Percentiles rank a stretch among this genome's conserved stretches.
These are phyloP conservation scores for Inonotus obliquus DNA, from an alignment of 1,284 basidiomycete species.

Conservation along the genomic window DNA sequence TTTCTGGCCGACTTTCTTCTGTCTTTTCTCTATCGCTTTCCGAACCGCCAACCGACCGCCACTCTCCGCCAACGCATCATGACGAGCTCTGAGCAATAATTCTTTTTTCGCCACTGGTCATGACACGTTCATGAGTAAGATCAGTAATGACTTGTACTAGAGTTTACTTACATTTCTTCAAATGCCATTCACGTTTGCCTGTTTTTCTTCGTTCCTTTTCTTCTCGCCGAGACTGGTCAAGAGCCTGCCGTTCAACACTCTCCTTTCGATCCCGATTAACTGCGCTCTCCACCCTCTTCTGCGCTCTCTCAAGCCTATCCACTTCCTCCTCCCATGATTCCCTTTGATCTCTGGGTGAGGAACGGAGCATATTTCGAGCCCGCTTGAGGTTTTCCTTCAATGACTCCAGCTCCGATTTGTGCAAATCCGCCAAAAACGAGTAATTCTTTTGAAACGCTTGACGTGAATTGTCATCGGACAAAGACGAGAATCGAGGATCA, in stretches of 20 bases:
- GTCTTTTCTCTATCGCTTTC: slow-evolving; percentile 84
- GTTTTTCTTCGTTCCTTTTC: slow-evolving; percentile 70
- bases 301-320: slow-evolving; percentile 66
- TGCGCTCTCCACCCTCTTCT: slow-evolving; percentile 74
- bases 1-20: slow-evolving; percentile 83
- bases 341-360: slow-evolving; percentile 62
- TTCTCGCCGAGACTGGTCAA: slow-evolving; percentile 55
- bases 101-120: slow-evolving; percentile 70
- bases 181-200: slow-evolving; percentile 83
- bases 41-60: slow-evolving; percentile 81
- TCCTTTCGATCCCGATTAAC: slow-evolving; percentile 76
- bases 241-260: slow-evolving; percentile 60
- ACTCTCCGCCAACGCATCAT: slow-evolving; percentile 66
- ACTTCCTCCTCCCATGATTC: slow-evolving; percentile 68
- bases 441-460: slow-evolving; percentile 76
- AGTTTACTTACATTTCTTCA: slow-evolving; percentile 62
- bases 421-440: slow-evolving; percentile 70
- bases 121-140: not conserved
- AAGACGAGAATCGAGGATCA: slow-evolving; percentile 85
- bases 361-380: slow-evolving; percentile 62
- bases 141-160: not conserved
- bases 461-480: slow-evolving; percentile 68
- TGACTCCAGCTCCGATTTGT: slow-evolving; percentile 61
- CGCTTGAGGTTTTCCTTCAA: slow-evolving; percentile 65
- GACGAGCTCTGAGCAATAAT: slow-evolving; percentile 66